phyloP scores from a whole-genome alignment of 2,329 filamentous ascomycete species.

The Fusarium oligoseptatum region DNA sequence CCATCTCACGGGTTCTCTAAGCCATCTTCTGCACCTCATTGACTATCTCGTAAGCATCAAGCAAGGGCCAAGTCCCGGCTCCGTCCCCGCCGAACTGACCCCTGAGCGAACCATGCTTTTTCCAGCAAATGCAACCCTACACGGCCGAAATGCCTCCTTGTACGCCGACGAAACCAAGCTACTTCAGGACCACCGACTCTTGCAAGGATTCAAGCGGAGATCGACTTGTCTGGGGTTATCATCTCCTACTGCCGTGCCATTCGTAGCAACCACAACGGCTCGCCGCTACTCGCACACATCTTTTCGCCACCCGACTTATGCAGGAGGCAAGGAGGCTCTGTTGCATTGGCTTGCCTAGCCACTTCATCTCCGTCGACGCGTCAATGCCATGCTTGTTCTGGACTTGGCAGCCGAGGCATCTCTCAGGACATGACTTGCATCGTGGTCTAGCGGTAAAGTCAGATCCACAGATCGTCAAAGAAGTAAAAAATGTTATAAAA shows the following conservation, averaged over 20 bases:
- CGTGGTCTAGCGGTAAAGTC: not conserved
- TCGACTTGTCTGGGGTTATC: not conserved
- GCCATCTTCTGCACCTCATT: not conserved
- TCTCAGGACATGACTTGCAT: not conserved
- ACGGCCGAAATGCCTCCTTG: not conserved
- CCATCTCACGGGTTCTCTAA: not conserved
- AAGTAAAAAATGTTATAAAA: constrained; percentile 1
- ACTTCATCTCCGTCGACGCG: not conserved
- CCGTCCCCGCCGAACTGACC: not conserved
- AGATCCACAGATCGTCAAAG: not conserved
- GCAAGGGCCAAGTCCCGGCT: not conserved
- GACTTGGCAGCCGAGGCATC: not conserved
- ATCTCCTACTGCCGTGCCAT: constrained; percentile 11
- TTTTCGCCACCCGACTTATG: not conserved
- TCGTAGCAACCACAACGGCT: not conserved
- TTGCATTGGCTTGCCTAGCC: not conserved
- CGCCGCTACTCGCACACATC: not conserved
- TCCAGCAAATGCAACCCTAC: not conserved
- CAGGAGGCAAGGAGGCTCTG: not conserved
- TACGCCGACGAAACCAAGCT: not conserved
- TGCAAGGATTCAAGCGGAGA: not conserved
- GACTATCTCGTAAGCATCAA: not conserved
- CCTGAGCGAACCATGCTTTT: not conserved
- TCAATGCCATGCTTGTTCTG: not conserved
- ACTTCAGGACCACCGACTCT: not conserved